phyloP scores from a whole-genome alignment of 108 stramenopile species.

The Stephanodiscus triporus region DNA sequence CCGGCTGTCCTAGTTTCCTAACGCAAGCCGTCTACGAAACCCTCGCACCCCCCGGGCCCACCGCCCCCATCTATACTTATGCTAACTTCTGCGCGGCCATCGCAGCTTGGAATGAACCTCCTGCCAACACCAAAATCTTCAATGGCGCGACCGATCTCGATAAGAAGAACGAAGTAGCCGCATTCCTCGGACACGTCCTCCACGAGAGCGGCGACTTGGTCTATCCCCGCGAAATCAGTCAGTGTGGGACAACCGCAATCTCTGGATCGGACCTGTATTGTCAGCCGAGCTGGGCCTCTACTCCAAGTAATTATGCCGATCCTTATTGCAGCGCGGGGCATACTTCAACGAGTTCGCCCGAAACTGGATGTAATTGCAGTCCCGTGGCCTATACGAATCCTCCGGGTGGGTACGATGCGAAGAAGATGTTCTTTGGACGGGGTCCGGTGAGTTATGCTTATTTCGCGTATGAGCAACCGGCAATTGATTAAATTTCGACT shows the following conservation, averaged over 20 bases:
- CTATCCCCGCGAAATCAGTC: conserved; percentile 13
- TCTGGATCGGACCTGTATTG: conserved; percentile 6
- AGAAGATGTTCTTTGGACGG: conserved; percentile 23
- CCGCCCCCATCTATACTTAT: conserved; percentile 9
- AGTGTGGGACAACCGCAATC: background rate
- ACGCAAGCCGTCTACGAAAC: conserved; percentile 7
- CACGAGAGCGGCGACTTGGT: conserved; percentile 25
- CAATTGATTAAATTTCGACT: background rate
- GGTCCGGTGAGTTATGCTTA: background rate
- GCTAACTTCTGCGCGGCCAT: conserved; percentile 15
- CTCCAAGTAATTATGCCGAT: background rate
- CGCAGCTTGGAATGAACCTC: conserved; percentile 5
- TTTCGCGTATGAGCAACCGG: background rate
- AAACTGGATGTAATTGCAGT: conserved; percentile 23
- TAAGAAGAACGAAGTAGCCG: conserved; percentile 24
- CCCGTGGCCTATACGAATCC: background rate
- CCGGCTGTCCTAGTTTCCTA: background rate
- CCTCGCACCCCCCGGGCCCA: conserved; percentile 7
- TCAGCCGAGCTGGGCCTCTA: background rate
- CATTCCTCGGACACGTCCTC: conserved; percentile 32
- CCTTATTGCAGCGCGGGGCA: conserved; percentile 18
- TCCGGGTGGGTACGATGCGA: conserved; percentile 8
- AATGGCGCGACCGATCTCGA: conserved; percentile 9
- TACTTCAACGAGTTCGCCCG: background rate
- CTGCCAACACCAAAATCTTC: conserved; percentile 11